phyloP scores from a whole-genome alignment of 192 early-diverging fungal genomes.

The Thamnidium elegans region DNA sequence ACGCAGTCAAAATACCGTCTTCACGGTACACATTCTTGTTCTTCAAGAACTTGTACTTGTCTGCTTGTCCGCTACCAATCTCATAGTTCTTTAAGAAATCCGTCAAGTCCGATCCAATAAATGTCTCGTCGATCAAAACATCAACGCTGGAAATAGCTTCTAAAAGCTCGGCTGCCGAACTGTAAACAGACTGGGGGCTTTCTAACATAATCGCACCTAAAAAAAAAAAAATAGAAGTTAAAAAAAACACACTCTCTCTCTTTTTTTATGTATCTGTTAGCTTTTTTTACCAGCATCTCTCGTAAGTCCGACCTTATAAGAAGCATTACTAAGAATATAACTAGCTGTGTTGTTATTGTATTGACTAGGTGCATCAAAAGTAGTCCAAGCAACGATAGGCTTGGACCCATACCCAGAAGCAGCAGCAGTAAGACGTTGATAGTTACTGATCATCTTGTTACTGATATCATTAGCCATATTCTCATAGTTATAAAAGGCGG shows the following conservation, averaged over 20 bases:
- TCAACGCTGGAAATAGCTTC: constrained; percentile 56
- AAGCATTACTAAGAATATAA: constrained; percentile 54
- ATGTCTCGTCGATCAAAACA: constrained; percentile 70
- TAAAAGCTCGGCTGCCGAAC: constrained; percentile 44
- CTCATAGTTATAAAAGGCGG: constrained; percentile 67
- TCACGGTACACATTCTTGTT: constrained; percentile 63
- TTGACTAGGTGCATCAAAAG: constrained; percentile 51
- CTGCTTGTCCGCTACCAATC: constrained; percentile 33
- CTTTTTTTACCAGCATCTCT: constrained; percentile 55
- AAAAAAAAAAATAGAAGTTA: neutral
- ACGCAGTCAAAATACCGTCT: constrained; percentile 60
- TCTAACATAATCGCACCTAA: constrained; percentile 45
- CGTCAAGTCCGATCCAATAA: constrained; percentile 40
- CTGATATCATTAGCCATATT: constrained; percentile 45
- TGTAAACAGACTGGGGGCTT: constrained; percentile 37
- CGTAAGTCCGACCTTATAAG: constrained; percentile 59
- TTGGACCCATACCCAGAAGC: constrained; percentile 28
- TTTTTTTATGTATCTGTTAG: neutral
- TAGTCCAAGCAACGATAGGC: constrained; percentile 63
- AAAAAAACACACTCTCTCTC: neutral
- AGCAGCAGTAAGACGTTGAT: constrained; percentile 48
- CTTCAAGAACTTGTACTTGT: constrained; percentile 59
- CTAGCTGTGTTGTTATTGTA: constrained; percentile 70
- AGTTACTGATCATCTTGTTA: constrained; percentile 52
- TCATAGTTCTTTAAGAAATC: constrained; percentile 58